These are phyloP conservation scores for Taphrina sp. DNA, from an alignment of 1,139 yeast species.

Conservation along the genomic window DNA sequence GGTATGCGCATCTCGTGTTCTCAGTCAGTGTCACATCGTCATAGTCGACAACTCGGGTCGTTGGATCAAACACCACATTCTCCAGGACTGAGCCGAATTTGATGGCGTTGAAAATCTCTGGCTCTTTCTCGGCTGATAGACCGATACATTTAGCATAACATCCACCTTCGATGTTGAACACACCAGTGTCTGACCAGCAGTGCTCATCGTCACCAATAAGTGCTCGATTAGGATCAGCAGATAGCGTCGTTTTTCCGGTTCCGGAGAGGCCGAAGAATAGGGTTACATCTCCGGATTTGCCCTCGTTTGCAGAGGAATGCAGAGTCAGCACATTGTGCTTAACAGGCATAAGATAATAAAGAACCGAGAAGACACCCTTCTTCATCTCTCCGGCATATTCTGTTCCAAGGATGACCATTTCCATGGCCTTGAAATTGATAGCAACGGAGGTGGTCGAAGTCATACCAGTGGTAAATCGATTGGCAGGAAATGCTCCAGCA, in stretches of 20 bases:
- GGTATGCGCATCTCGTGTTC: conserved; percentile 98
- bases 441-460: conserved; percentile 94
- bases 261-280: conserved; percentile 96
- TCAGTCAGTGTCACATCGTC: conserved; percentile 79
- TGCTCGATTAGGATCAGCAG: conserved; percentile 92
- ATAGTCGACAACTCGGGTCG: conserved; percentile 81
- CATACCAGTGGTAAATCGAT: conserved; percentile 95
- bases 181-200: conserved; percentile 98
- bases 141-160: conserved; percentile 98
- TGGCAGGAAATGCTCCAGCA: conserved; percentile 98
- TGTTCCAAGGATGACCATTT: conserved; percentile 97
- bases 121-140: conserved; percentile 86
- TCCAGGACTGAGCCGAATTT: conserved; percentile 92
- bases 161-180: conserved; percentile 98
- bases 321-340: conserved; percentile 86
- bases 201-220: conserved; percentile 99
- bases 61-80: conserved; percentile 83
- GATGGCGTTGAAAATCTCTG: conserved; percentile 94
- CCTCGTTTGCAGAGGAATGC: conserved; percentile 95
- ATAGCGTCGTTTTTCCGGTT: conserved; percentile 95
- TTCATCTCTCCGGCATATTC: conserved; percentile 99
- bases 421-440: conserved; percentile 96
- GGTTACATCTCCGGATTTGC: conserved; percentile 72
- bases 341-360: conserved; percentile 98
- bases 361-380: conserved; percentile 97